These are phyloP conservation scores for Paramecium sexaurelia DNA, from an alignment of 73 alveolate genomes.

Conservation along the genomic window DNA sequence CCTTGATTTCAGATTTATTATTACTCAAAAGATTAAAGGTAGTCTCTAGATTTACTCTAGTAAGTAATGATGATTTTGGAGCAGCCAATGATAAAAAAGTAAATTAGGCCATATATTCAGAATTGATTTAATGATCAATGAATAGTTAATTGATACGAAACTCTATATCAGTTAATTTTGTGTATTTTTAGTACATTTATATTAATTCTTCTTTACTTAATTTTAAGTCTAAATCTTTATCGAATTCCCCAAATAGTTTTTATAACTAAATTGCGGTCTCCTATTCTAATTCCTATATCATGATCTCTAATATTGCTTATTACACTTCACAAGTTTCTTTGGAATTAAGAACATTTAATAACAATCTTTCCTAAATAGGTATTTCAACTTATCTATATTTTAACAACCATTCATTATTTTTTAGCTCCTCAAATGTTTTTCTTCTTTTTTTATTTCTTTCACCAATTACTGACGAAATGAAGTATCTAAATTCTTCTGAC, in stretches of 20 bases:
- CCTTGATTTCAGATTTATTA: not conserved
- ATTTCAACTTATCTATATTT: not conserved
- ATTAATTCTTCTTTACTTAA: not conserved
- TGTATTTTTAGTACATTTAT: not conserved
- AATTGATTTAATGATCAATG: not conserved
- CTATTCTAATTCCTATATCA: not conserved
- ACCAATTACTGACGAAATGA: not conserved
- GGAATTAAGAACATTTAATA: not conserved
- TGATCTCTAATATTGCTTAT: not conserved
- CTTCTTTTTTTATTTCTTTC: not conserved
- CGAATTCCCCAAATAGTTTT: not conserved
- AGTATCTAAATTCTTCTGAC: not conserved
- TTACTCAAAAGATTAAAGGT: not conserved
- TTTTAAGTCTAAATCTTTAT: not conserved
- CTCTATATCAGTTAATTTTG: not conserved
- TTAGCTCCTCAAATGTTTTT: not conserved
- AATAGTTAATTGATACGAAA: not conserved
- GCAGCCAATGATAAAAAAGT: slow-evolving; percentile 25
- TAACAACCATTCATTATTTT: not conserved
- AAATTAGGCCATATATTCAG: not conserved
- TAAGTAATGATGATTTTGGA: not conserved
- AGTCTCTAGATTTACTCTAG: not conserved
- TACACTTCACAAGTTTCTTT: not conserved
- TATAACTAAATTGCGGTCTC: not conserved
- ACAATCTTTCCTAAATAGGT: not conserved